Evolutionary conservation across 176 grass and related monocot species (phyloP), one percentile per base, ranked within the genome.

Genomic region (Poa pratensis): DNA sequence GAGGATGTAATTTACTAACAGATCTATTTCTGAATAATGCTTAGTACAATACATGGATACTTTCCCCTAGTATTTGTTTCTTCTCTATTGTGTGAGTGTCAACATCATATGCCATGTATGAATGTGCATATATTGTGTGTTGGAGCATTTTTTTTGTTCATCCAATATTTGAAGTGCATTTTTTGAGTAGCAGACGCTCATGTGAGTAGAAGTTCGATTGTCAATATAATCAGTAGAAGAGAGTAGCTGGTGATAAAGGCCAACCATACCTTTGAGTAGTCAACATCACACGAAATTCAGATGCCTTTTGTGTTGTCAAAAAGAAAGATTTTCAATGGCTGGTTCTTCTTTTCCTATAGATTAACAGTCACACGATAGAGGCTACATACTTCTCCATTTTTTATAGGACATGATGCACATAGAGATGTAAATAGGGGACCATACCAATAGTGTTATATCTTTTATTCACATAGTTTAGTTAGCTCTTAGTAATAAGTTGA

Each of bases 271-370:
- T 72, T 3, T 71, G 76, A 67, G 23, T 9, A 26, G 69, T 89
- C 82, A 59, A 24, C 69, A 46, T 89, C 37, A 22, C 7, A 80
- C 34, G 68, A 19, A 48, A 49, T 75, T 50, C 20, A 34, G 48
- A 18, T 22, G 35, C 5, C 69, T 60, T 75, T 50, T 80, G 20
- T 76, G 35, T 9, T 85, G 49, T 85, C 57, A 61, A 84, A 52
- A 52, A 64, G 26, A 14, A 64, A 9, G 42, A 3, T 13, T 52
- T 49, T 49, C 12, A 84, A 23, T 51, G 69, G 49, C 28, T 16
- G 63, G 0, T 80, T 82, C 6, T 74, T 58, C 14, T 62, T 83
- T 18, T 49, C 30, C 64, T 53, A 42, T 88, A 64, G 64, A 88
- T 64, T 54, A 69, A 40, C n/a, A 49, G 17, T 46, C 83, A 32